A percentile compares a stretch with the other conserved stretches of the same genome.
These are phyloP conservation scores for Solanum hybrid DNA, from an alignment of 305 asterid genomes.

Conservation along the genomic window DNA sequence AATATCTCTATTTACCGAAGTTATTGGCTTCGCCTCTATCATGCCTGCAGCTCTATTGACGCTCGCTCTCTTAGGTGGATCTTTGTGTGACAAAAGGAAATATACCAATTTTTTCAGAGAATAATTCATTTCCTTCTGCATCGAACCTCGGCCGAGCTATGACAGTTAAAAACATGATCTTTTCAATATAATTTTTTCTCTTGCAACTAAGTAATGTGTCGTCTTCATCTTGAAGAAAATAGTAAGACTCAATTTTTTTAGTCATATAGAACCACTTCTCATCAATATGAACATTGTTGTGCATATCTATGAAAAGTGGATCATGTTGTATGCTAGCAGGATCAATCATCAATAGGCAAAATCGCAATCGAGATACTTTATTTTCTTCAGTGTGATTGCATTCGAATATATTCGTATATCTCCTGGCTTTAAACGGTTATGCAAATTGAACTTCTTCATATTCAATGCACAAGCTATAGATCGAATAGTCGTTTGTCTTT, in stretches of 20 bases:
- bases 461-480: background rate
- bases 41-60: background rate
- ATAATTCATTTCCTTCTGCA: background rate
- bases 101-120: background rate
- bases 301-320: background rate
- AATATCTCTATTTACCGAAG: background rate
- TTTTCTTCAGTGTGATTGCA: background rate
- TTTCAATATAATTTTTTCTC: background rate
- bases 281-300: background rate
- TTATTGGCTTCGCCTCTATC: background rate
- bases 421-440: background rate
- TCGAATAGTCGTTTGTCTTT: background rate
- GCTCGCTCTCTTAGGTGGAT: background rate
- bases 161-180: background rate
- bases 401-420: background rate
- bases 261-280: background rate
- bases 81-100: background rate
- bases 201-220: background rate
- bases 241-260: background rate
- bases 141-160: background rate
- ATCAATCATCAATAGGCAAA: background rate
- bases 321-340: background rate
- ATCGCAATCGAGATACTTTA: background rate
- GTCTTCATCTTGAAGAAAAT: background rate
- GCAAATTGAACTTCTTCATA: background rate